Percentiles rank a stretch among this genome's conserved stretches.
Conservation (phyloP, 2,329 filamentous ascomycete genomes). For the Claviceps digitariae region DNA sequence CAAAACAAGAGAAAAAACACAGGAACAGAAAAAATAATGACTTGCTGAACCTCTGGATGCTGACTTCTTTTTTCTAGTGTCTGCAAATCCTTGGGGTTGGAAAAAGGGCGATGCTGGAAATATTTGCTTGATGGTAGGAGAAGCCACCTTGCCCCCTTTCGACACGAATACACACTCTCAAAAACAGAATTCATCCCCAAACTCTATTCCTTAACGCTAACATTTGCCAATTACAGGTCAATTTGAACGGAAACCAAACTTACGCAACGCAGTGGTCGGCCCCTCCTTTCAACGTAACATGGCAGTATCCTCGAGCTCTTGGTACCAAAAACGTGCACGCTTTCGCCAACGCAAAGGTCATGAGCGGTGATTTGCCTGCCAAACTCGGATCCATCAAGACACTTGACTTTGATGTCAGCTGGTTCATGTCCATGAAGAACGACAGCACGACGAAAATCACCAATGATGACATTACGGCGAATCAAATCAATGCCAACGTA, state of each 20-base stretch:
- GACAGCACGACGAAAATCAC: constrained; percentile 21
- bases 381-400: constrained; percentile 23
- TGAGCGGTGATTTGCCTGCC: constrained; percentile 28
- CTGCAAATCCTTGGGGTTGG: constrained; percentile 43
- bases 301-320: constrained; percentile 31
- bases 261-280: constrained; percentile 32
- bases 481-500: constrained; percentile 38
- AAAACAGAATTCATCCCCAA: background rate
- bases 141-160: too few species aligned
- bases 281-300: constrained; percentile 37
- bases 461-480: constrained; percentile 17
- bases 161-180: too few species aligned
- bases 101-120: constrained; percentile 21
- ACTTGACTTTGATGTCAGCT: constrained; percentile 32
- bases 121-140: constrained; percentile 38
- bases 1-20: too few species aligned
- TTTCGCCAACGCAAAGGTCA: constrained; percentile 38
- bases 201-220: background rate
- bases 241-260: constrained; percentile 25
- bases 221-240: background rate
- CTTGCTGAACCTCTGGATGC: background rate
- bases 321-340: constrained; percentile 33
- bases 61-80: constrained; percentile 24
- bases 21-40: background rate
- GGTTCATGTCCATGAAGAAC: constrained; percentile 34